Evolutionary conservation across 768 basidiomycete genomes (phyloP).

Genomic region (Boletus edulis): DNA sequence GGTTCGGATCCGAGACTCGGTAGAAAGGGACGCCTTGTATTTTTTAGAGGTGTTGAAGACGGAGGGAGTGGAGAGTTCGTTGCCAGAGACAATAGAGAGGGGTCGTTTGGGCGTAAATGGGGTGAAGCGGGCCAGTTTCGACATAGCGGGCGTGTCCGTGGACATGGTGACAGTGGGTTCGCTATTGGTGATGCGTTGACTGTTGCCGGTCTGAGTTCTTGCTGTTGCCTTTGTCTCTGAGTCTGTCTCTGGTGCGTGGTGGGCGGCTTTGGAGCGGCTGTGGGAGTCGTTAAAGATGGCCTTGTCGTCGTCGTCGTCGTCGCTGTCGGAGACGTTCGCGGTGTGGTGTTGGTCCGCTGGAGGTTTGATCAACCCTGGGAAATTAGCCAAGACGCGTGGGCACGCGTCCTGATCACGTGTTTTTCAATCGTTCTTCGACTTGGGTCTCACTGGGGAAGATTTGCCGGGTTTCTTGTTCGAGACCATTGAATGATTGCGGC

Average conservation of each 20-base stretch:
- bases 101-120: slow-evolving; percentile 60
- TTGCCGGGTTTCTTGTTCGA: background rate
- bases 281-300: background rate
- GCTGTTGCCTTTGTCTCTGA: background rate
- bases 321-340: background rate
- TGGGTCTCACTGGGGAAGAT: background rate
- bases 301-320: slow-evolving; percentile 2
- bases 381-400: slow-evolving; percentile 23
- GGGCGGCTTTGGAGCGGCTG: background rate
- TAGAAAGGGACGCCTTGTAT: slow-evolving; percentile 63
- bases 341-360: background rate
- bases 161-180: background rate
- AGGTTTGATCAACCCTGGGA: slow-evolving; percentile 31
- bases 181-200: background rate
- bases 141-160: slow-evolving; percentile 28
- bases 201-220: background rate
- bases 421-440: background rate
- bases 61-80: slow-evolving; percentile 36
- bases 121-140: slow-evolving; percentile 38
- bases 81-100: slow-evolving; percentile 35
- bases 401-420: slow-evolving; percentile 32
- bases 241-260: background rate
- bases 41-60: slow-evolving; percentile 53
- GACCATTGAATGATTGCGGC: slow-evolving; percentile 1
- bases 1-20: slow-evolving; percentile 35